Evolutionary conservation across 176 grass and related monocot species (phyloP), one percentile per base, ranked within the genome.

Genomic region (Poa annua): DNA sequence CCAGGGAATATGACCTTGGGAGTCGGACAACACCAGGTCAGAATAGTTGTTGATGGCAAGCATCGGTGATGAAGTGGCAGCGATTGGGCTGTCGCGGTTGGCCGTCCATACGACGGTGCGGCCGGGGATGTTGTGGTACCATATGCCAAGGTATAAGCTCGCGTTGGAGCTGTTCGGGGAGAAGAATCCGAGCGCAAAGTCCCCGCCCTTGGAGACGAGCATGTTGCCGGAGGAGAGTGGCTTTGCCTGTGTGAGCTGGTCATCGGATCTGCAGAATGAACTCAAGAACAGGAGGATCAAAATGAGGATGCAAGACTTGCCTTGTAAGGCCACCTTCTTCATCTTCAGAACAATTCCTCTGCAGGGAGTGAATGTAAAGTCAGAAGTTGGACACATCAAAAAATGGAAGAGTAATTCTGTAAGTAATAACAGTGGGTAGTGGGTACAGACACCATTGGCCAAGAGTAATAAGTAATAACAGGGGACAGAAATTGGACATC

Each of bases 71-170:
- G 82, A 33, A 12, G 25, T 5, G 0, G 26, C 0, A 12, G 8
- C 21, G 33, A 89, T 77, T 3, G 87, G 77, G 11, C 20, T 76
- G 2, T 76, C 70, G 20, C 82, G 83, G 50, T 89, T 89, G 50
- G 87, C 82, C 1, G 76, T 62, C 82, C 85, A 91, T 24, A 91
- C 65, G 0, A 85, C 1, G 7, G 76, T 77, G 63, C n/a, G 63
- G 2, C 47, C 25, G 7, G n/a, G n/a, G n/a, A n/a, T n/a, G n/a
- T n/a, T n/a, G n/a, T n/a, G n/a, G n/a, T n/a, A n/a, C n/a, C n/a
- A n/a, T n/a, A n/a, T n/a, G n/a, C n/a, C n/a, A n/a, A n/a, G n/a
- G n/a, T n/a, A n/a, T n/a, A n/a, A n/a, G n/a, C n/a, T n/a, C n/a
- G n/a, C n/a, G n/a, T n/a, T n/a, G n/a, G n/a, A n/a, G n/a, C n/a